Conservation (phyloP, 2,329 filamentous ascomycete genomes). For the Fusarium acutatum region DNA sequence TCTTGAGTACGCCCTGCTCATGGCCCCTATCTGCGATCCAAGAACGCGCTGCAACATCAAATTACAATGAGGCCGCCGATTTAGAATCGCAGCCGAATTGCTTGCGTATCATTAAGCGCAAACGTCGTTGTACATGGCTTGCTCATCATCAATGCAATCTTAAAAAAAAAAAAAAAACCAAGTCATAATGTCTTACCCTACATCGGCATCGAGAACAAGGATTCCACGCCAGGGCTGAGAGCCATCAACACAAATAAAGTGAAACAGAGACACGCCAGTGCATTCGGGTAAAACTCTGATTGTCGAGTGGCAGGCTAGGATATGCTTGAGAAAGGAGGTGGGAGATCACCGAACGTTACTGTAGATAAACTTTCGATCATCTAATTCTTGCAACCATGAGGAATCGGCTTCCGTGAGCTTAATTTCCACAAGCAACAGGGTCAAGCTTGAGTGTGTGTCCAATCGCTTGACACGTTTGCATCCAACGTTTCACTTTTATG, state of each 20-base stretch:
- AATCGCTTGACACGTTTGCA: not conserved
- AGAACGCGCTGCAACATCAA: not conserved
- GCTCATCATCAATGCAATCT: not conserved
- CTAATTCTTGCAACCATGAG: not conserved
- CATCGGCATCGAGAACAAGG: not conserved
- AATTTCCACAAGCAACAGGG: not conserved
- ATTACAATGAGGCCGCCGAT: not conserved
- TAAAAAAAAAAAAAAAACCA: too few species aligned
- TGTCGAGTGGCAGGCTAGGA: not conserved
- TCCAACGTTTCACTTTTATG: not conserved
- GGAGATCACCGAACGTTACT: not conserved
- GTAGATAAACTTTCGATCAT: conserved; percentile 5
- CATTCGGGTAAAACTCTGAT: not conserved
- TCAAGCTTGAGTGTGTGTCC: not conserved
- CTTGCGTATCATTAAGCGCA: not conserved
- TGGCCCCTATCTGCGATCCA: fast-evolving
- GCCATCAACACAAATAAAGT: not conserved
- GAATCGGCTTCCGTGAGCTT: not conserved
- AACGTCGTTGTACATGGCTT: not conserved
- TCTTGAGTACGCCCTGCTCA: too few species aligned
- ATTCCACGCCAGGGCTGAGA: not conserved
- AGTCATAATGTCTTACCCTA: not conserved
- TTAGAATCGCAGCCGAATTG: not conserved
- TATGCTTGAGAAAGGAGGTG: not conserved
- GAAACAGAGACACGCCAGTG: not conserved